A percentile compares a stretch with the other conserved stretches of the same genome.
Conservation (phyloP, 371 early-diverging fungal genomes). For the Choanephora cucurbitarum region DNA sequence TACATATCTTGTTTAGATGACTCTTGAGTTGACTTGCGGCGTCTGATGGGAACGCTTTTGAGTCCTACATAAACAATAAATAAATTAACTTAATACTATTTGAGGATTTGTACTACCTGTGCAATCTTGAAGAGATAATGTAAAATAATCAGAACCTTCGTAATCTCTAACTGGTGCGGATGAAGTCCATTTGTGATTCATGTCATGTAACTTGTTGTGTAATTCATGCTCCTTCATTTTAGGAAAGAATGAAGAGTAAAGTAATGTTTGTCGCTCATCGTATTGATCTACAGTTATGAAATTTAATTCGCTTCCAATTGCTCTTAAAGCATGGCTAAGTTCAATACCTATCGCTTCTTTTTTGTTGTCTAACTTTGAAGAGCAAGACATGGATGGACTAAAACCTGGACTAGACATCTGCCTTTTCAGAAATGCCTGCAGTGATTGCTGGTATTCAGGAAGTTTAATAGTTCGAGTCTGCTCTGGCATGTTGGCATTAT, state of each 20-base stretch:
- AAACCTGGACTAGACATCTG: conserved; percentile 10
- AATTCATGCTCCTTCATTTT: not conserved
- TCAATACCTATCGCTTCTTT: conserved; percentile 37
- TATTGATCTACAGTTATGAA: not conserved
- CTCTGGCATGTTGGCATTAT: not conserved
- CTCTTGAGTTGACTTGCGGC: not conserved
- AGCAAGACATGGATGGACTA: conserved; percentile 4
- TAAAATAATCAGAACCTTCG: conserved; percentile 17
- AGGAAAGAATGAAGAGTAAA: conserved; percentile 31
- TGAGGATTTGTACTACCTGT: not conserved
- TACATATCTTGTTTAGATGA: not conserved
- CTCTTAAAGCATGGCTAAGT: not conserved
- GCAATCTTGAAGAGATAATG: not conserved
- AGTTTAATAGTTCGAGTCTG: not conserved
- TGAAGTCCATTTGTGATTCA: conserved; percentile 1
- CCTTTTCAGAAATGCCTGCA: conserved; percentile 14
- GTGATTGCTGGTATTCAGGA: conserved; percentile 19
- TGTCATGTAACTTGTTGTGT: conserved; percentile 4
- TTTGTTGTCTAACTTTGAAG: conserved; percentile 20
- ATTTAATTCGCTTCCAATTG: not conserved
- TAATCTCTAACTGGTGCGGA: conserved; percentile 12
- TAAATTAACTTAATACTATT: not conserved
- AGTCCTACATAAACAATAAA: conserved; percentile 7
- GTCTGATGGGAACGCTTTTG: conserved; percentile 20
- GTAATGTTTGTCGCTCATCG: conserved; percentile 10